Base-by-base conservation (phyloP, 2,329 filamentous ascomycete species). In the Scedosporium dehoogii region DNA sequence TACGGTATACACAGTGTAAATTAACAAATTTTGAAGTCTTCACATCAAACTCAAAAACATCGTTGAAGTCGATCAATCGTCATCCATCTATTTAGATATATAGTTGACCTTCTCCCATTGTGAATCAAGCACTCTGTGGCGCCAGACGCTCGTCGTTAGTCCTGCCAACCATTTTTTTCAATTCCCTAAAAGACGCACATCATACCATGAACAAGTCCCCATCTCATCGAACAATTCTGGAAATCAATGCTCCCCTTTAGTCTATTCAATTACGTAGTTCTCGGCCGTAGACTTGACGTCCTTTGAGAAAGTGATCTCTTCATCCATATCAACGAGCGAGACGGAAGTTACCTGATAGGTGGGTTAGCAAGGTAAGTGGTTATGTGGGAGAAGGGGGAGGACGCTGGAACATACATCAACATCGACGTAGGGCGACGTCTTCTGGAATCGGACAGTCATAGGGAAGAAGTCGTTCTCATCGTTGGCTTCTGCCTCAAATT, bases 381-480 rank as follows among this genome's bases (percentile, higher is more conserved):
- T 16, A 63, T 58, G 61, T 62, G 51, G 46, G 46, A 21, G 6
- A 16, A 7, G 21, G 6, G 23, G 21, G 25, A 18, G 12, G n/a
- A n/a, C n/a, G n/a, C n/a, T 12, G 12, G 6, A 65, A 84, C 89
- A 87, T 81, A 97, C 93, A 78, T 97, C 92, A 66, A 99, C 90
- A 70, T 97, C 91, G 59, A 97, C 84, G 74, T 91, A 96, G 29
- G 94, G 93, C 63, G 83, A 85, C 51, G 85, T 83, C 82, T 96
- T 97, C 66, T 85, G 87, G 76, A 99, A 99, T 62, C 87, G 84
- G 64, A 97, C 87, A 61, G 85, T 88, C 92, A 99, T 97, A 1
- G 94, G 94, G 86, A 99, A 99, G 79, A 97, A 97, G 69, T 97
- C 92, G 63, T 91, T 88, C 72, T 97, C 94, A 67, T 92, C 90